Evolutionary conservation across 2,329 filamentous ascomycete genomes (phyloP), one percentile per base, ranked within the genome.

Genomic region (Cryphonectria japonica): DNA sequence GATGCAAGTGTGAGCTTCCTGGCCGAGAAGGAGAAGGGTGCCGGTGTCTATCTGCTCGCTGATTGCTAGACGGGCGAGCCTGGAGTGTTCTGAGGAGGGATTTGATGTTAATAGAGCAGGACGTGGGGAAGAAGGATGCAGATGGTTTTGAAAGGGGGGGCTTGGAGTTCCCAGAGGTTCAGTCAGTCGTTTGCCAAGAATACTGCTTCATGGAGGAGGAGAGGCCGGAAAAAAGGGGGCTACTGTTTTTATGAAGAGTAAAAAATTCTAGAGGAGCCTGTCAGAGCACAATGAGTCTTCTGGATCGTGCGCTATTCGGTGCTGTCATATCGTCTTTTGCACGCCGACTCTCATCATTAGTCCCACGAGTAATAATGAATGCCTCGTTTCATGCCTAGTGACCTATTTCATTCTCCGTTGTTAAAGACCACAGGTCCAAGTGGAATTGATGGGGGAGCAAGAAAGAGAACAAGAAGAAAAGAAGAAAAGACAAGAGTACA

Each of bases 41-140:
- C 69, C 26, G 71, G 71, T 6, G 59, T 71, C 39, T 73, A 73
- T 57, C 29, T 73, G 66, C 66, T 73, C 8, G 71, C 71, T 39
- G 66, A 73, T 41, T 73, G 71, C 63, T 73, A 59, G 29, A 19
- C 14, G 54, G 29, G 29, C 14, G 54, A 59, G 29, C 52, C n/a
- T 29, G 26, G 6, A 8, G 16, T 22, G 14, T 32, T 13, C 19
- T 13, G 54, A 32, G 54, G 29, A 59, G 14, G 54, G 8, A 52
- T 6, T 19, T 6, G 5, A 11, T 13, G 26, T 32, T 19, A 13
- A 32, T 19, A 16, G 29, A 32, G 54, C 54, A 57, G 54, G 26
- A 26, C 7, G 14, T 19, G 54, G 14, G n/a, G n/a, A 9, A 11
- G n/a, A 32, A 11, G 4, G 26, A 29, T 22, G 29, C 52, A 11